Percentiles rank a stretch among this genome's conserved stretches.
phyloP scores from a whole-genome alignment of 1,139 yeast genomes.

The Debaryomyces subglobosus region DNA sequence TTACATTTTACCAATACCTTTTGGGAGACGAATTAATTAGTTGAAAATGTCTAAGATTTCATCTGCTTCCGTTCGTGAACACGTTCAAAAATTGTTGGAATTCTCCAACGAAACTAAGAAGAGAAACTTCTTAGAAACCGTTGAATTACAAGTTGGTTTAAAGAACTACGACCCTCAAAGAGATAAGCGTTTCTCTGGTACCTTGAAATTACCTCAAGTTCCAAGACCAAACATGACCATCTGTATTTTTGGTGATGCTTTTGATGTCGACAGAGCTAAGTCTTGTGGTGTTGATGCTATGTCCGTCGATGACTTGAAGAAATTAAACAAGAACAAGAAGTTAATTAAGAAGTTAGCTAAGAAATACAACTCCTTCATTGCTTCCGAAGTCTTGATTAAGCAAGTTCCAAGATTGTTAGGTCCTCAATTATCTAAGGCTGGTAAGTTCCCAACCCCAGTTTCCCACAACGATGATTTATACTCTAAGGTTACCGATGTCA shows the following conservation, averaged over 20 bases:
- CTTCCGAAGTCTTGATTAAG: slow-evolving; percentile 98
- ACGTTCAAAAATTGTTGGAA: slow-evolving; percentile 90
- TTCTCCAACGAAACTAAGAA: slow-evolving; percentile 95
- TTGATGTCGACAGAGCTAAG: slow-evolving; percentile 99
- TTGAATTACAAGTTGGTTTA: slow-evolving; percentile 99
- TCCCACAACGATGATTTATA: slow-evolving; percentile 98
- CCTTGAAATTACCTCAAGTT: slow-evolving; percentile 97
- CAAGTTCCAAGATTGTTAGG: slow-evolving; percentile 99
- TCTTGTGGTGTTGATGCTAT: slow-evolving; percentile 99
- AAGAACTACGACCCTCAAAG: slow-evolving; percentile 99
- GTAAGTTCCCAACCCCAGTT: slow-evolving; percentile 99
- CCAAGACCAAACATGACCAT: slow-evolving; percentile 99
- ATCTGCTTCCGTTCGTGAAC: slow-evolving; percentile 92
- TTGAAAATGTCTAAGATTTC: slow-evolving; percentile 88
- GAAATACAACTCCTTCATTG: slow-evolving; percentile 99
- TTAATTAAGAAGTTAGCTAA: slow-evolving; percentile 99
- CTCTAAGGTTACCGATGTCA: slow-evolving; percentile 94
- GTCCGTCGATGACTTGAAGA: slow-evolving; percentile 99
- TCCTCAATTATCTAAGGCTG: slow-evolving; percentile 99
- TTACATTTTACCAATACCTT: slow-evolving; percentile 43
- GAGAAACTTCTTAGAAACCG: slow-evolving; percentile 99
- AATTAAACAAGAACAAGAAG: slow-evolving; percentile 99
- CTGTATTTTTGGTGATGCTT: slow-evolving; percentile 99
- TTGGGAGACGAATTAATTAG: slow-evolving; percentile 69
- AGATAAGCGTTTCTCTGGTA: slow-evolving; percentile 99